phyloP scores from a whole-genome alignment of 352 stramenopile species.

The Phytopythium delawarense region DNA sequence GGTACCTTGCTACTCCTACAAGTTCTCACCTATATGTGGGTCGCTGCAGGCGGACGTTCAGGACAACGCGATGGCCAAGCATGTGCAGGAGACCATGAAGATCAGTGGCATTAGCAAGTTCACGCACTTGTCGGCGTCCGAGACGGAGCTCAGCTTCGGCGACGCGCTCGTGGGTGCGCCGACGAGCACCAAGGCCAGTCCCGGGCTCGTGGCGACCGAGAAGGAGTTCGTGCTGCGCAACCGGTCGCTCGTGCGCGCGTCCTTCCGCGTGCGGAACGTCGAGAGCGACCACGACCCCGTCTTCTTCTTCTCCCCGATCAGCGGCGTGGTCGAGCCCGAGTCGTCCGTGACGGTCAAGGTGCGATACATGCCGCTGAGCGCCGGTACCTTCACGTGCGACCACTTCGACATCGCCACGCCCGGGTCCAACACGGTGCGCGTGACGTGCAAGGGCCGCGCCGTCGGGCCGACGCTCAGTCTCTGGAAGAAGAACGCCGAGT shows the following conservation, averaged over 20 bases:
- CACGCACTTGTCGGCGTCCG: conserved; percentile 78
- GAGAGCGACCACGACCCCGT: conserved; percentile 85
- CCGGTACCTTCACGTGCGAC: conserved; percentile 88
- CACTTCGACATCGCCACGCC: conserved; percentile 89
- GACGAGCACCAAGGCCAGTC: conserved; percentile 24
- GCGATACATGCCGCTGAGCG: conserved; percentile 73
- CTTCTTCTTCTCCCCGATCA: conserved; percentile 76
- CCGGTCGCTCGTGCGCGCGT: conserved; percentile 86
- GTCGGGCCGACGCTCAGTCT: conserved; percentile 63
- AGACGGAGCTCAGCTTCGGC: conserved; percentile 80
- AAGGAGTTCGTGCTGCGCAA: conserved; percentile 88
- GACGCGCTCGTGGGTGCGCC: conserved; percentile 69
- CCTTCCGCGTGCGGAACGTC: conserved; percentile 62
- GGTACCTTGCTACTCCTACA: not conserved
- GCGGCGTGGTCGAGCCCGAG: conserved; percentile 71
- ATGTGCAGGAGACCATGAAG: conserved; percentile 67
- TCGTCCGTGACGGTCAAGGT: conserved; percentile 66
- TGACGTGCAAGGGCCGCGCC: conserved; percentile 70
- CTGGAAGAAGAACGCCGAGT: conserved; percentile 78
- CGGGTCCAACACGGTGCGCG: conserved; percentile 75
- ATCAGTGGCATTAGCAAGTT: conserved; percentile 89
- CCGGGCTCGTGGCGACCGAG: conserved; percentile 28
- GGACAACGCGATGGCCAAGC: conserved; percentile 4
- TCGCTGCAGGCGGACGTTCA: not conserved
- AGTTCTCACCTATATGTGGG: not conserved